These are phyloP conservation scores for Fusarium sp. DNA, from an alignment of 2,329 filamentous ascomycete genomes.

Conservation along the genomic window DNA sequence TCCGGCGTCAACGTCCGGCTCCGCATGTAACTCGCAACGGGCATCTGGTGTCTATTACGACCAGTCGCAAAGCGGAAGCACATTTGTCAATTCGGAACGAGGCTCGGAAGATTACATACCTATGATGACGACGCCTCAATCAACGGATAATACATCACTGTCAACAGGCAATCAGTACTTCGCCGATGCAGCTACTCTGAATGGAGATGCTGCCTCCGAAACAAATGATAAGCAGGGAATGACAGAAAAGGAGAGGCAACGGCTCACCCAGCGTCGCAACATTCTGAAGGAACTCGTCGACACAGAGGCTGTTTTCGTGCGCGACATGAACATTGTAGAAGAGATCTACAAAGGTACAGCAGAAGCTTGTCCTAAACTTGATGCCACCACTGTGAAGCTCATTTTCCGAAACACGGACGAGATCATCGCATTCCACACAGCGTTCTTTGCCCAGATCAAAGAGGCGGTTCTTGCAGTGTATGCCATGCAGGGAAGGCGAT, in stretches of 20 bases:
- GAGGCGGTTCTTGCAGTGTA: slow-evolving; percentile 84
- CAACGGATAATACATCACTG: slow-evolving; percentile 59
- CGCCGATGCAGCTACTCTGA: slow-evolving; percentile 51
- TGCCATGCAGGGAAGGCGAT: slow-evolving; percentile 66
- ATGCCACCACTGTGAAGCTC: slow-evolving; percentile 84
- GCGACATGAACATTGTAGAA: slow-evolving; percentile 96
- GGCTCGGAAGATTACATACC: slow-evolving; percentile 59
- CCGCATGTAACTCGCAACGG: slow-evolving; percentile 56
- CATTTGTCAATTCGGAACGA: slow-evolving; percentile 57
- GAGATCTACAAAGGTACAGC: slow-evolving; percentile 98
- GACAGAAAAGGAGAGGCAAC: slow-evolving; percentile 69
- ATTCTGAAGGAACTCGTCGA: slow-evolving; percentile 93
- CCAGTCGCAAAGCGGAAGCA: slow-evolving; percentile 53
- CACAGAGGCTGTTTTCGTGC: slow-evolving; percentile 89
- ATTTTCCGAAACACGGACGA: slow-evolving; percentile 95
- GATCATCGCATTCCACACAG: slow-evolving; percentile 85
- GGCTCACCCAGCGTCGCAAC: slow-evolving; percentile 82
- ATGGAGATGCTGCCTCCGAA: slow-evolving; percentile 52
- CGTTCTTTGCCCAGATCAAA: slow-evolving; percentile 83
- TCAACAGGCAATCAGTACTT: slow-evolving; percentile 56
- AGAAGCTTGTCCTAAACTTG: slow-evolving; percentile 81
- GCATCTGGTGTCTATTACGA: slow-evolving; percentile 55
- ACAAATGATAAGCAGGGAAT: slow-evolving; percentile 55
- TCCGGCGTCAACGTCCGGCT: slow-evolving; percentile 53
- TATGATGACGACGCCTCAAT: slow-evolving; percentile 58